Evolutionary conservation across 352 stramenopile genomes (phyloP), one percentile per base, ranked within the genome.

Genomic region (Plasmopara muralis): DNA sequence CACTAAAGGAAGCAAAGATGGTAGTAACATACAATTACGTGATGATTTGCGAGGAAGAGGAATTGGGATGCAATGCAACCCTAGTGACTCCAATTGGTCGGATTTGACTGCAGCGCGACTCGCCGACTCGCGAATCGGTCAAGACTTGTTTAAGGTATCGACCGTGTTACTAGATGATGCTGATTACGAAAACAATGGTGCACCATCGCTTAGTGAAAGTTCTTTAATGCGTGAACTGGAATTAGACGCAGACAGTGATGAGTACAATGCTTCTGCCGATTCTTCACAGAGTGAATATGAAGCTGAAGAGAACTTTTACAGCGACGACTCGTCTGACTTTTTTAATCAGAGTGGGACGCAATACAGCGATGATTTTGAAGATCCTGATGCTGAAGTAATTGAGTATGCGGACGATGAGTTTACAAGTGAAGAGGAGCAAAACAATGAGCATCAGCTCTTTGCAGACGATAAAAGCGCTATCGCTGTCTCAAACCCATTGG

Each of bases 321-420:
- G 77, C 44, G 79, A 89, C 48, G 73, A 84, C 59, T 87, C 77
- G 35, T 68, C 59, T 6, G 79, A 89, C 42, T 80, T 85, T 55
- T 78, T 78, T 12, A 76, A 80, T 30, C 71, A 83, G 25, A 77
- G 80, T 48, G 75, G 78, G 6, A 80, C 70, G 6, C 76, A 85
- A 44, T 89, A 89, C 64, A 92, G 79, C 58, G 79, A 92, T 31
- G 82, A 92, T 50, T 90, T 88, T 55, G 82, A 92, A 47, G 77
- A 89, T 44, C 55, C 66, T 0, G 79, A 89, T 34, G 79, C 78
- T 16, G 82, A 92, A 53, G 60, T 92, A 25, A 88, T 89, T 46
- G 76, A 89, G 43, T 90, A 90, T 53, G 71, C 66, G 9, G 73
- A 88, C 53, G 73, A 87, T 41, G 79, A 83, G 33, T 87, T 86